Percentiles rank a stretch among this genome's conserved stretches.
phyloP scores from a whole-genome alignment of 2,329 filamentous ascomycete genomes.

The Thyridium curvatum region DNA sequence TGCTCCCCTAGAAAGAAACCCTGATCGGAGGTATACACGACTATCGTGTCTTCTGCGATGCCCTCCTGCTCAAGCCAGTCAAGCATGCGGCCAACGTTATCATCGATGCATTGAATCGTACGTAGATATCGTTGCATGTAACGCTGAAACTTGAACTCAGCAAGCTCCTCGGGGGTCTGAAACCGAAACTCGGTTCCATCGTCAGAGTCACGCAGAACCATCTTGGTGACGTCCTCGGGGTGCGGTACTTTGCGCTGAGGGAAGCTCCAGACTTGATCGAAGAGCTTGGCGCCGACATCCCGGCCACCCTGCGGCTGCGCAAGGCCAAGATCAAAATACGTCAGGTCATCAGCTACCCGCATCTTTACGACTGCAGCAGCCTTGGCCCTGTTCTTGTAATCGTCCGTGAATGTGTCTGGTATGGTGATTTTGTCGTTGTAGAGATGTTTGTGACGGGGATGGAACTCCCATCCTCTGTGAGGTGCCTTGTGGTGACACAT shows the following conservation, averaged over 20 bases:
- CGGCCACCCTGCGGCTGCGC: constrained; percentile 39
- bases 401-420: constrained; percentile 42
- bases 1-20: constrained; percentile 50
- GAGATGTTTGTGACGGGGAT: constrained; percentile 36
- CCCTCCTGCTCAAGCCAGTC: constrained; percentile 34
- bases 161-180: constrained; percentile 27
- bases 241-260: constrained; percentile 28
- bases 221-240: constrained; percentile 21
- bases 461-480: constrained; percentile 42
- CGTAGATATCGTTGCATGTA: constrained; percentile 48
- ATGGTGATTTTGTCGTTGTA: constrained; percentile 36
- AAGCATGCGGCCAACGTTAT: constrained; percentile 40
- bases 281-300: constrained; percentile 23
- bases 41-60: constrained; percentile 35
- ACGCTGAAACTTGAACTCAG: constrained; percentile 46
- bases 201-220: constrained; percentile 33
- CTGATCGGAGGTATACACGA: constrained; percentile 45
- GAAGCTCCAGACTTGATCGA: constrained; percentile 12
- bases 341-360: constrained; percentile 39
- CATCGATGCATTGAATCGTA: constrained; percentile 42
- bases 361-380: constrained; percentile 42
- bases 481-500: constrained; percentile 51
- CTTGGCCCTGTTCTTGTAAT: constrained; percentile 44
- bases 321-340: constrained; percentile 40
- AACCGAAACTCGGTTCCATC: constrained; percentile 37